Evolutionary conservation across 1,284 basidiomycete genomes (phyloP), one percentile per base, ranked within the genome.

Genomic region (Ganoderma sp.): DNA sequence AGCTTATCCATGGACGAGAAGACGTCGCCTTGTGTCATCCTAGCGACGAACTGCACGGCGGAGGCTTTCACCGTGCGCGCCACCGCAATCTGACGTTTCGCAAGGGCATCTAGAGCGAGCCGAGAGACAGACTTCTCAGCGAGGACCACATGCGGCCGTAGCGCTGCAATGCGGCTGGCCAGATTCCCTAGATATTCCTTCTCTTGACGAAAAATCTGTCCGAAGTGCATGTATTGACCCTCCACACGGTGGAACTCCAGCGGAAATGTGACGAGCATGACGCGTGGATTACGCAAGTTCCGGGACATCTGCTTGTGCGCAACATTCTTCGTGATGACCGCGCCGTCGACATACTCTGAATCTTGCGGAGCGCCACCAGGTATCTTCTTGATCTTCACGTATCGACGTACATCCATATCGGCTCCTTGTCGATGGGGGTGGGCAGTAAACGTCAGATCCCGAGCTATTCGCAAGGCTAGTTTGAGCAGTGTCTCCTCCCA

Each of bases 351-450:
- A 75, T 97, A 99, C 83, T 99, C 97, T 14, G 95, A 98, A 78
- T 99, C 96, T 41, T 84, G 87, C 43, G 97, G 96, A 63, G 87
- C 85, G 14, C 98, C 98, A 15, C 98, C 98, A 0, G 98, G 97
- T 22, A 99, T 93, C 80, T 98, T 97, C 84, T 99, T 99, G 80
- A 99, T 97, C 83, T 99, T 99, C 72, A 99, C 95, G 74, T 98
- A 98, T 37, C 93, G 88, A 60, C 97, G 87, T 25, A 98, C 92
- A 79, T 99, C 97, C 87, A 98, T 97, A 75, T 98, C 96, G 64
- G 95, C 93, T 2, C 92, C 91, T 79, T 93, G 90, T 5, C 90
- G 86, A 74, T 92, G 87, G 41, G 91, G 89, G 62, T 90, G 81
- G 17, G 91, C 83, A 3, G 90, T 90, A 78, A 94, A 93, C 1